Base-by-base conservation (phyloP, 495 filamentous ascomycete genomes). In the Trypethelium eluteriae region DNA sequence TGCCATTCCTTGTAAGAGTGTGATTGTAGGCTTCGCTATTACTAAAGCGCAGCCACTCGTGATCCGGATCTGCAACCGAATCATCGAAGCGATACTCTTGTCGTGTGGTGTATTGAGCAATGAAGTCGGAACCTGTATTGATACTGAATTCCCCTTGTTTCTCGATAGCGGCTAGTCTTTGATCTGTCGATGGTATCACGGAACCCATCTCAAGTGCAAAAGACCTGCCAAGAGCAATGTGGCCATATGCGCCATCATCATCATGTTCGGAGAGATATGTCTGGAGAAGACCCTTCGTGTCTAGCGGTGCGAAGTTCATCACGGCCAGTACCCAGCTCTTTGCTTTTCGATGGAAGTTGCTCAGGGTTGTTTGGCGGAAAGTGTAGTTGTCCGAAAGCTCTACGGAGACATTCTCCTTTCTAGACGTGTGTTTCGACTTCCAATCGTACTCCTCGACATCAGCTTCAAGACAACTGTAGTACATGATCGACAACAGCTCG, bases 91-190 rank as follows among this genome's bases (percentile, higher is more conserved):
- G 85, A 74, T 98, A 98, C 70, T 92, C 92, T 73, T 98, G 95
- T 9, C 94, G 89, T 34, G 90, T 94, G n/a, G 93, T 97, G 72
- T 98, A 97, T 73, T 97, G 91, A 39, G 92, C 90, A 74, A 98
- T 88, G 70, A 98, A 96, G 74, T 96, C 92, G 14, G 93, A 97
- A 12, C 91, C 93, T 14, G 92, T 88, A 71, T 98, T 94, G 68
- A 96, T 86, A 59, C 85, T 85, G 25, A 83, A 84, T 39, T 85
- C 83, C 11, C 87, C 84, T 66, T 90, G 82, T 38, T 78, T 81
- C 64, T 96, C 90, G 39, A 70, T 62, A 36, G 65, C 86, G 73
- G 83, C 83, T 18, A 98, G 82, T 63, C 90, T 85, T 68, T 94
- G 92, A 75, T 98, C 92, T 38, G 88, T 92, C n/a, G 81, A 81